Conservation (phyloP, 495 filamentous ascomycete genomes). For the Aspergillus egyptiacus region DNA sequence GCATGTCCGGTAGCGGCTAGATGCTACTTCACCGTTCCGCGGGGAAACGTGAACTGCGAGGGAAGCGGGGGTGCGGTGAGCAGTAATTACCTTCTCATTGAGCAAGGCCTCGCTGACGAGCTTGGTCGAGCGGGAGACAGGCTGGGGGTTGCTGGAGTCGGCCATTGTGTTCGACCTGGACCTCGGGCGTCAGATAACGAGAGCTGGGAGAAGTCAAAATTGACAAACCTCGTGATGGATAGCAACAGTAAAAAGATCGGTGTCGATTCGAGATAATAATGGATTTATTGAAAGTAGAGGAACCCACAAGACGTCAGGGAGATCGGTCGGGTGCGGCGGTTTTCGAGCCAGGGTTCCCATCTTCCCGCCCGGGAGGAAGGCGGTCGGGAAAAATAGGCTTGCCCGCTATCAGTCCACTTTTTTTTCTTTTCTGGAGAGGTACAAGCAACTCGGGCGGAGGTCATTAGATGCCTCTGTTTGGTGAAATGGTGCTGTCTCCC, state of each 20-base stretch:
- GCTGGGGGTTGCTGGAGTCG: conserved; percentile 46
- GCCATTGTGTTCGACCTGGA: conserved; percentile 46
- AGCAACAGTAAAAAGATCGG: conserved; percentile 8
- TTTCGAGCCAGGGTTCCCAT: conserved; percentile 24
- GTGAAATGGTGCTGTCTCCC: background rate
- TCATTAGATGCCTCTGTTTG: background rate
- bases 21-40: background rate
- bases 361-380: conserved; percentile 30
- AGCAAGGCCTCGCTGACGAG: conserved; percentile 90
- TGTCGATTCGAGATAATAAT: background rate
- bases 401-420: conserved; percentile 19
- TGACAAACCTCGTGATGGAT: conserved; percentile 10
- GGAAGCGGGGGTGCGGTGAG: background rate
- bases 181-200: background rate
- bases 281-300: conserved; percentile 18
- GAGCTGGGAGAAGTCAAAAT: background rate
- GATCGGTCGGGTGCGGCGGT: conserved; percentile 28
- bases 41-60: background rate
- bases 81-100: conserved; percentile 83
- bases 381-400: conserved; percentile 41
- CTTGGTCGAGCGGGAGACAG: conserved; percentile 51
- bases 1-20: background rate
- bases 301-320: conserved; percentile 19
- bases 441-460: conserved; percentile 8
- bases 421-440: conserved; percentile 18